Base-by-base conservation (phyloP, 345 rosid genomes). In the Bruguiera gymnorhiza region DNA sequence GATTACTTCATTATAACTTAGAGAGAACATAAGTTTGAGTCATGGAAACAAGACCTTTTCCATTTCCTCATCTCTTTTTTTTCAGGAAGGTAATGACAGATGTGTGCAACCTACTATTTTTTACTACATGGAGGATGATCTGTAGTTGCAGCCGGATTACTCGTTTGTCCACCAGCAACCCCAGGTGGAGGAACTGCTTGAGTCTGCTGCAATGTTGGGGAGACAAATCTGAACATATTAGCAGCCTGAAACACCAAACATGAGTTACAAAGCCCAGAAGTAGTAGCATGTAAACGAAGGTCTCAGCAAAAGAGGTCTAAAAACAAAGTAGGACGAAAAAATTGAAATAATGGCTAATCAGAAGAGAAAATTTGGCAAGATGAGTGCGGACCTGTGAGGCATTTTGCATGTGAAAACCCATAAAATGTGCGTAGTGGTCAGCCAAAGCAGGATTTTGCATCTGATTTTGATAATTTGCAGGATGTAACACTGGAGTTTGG, bases 401-500 rank as follows among this genome's bases (percentile, higher is more conserved):
- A 8, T 74, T 70, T 54, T 81, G 90, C 84, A 82, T 70, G 19
- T 83, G 86, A 70, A 85, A 84, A 46, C 78, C 85, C 76, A 85
- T 75, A 67, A 71, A 82, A 2, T 82, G 85, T 2, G 81, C 85
- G 60, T 81, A 84, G 73, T 78, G 87, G 29, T 83, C 82, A 1
- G 87, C 5, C 9, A 84, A 71, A 16, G 73, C 63, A 43, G 79
- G 64, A 61, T 74, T 85, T 73, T 79, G 67, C 62, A 82, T 77
- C 6, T 80, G 83, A 60, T 74, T 54, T 58, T 74, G 88, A 76
- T 78, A 70, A 50, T 75, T 74, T 13, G 65, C 62, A 48, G 81
- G 82, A 68, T 77, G 83, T 72, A 81, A 66, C 60, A 82, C 77
- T 4, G 82, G 83, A 56, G 75, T 50, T 62, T 74, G 88, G 78